Base-by-base conservation (phyloP, 805 yeast species). In the Lipomyces starkeyi region DNA sequence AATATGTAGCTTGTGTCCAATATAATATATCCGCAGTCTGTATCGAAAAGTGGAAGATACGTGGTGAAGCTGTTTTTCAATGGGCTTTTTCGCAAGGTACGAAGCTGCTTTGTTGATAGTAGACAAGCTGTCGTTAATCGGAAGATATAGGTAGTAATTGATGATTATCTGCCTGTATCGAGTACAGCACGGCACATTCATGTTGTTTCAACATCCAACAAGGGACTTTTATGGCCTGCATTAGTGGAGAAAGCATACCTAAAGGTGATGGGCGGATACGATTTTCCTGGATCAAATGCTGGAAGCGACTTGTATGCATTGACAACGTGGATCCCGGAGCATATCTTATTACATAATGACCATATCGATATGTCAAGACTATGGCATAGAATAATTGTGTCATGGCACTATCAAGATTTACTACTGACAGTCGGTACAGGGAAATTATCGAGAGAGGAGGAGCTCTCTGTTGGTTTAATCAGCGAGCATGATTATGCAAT, bases 171-270 rank as follows among this genome's bases (percentile, higher is more conserved):
- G 2, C 89, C 91, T 0, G 52, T 73, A 13, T 68, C 76, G 4
- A 63, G 49, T 43, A 64, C 55, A 2, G 43, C 35, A 25, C 68
- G 64, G 22, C 58, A 35, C 52, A 65, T 63, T 53, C 70, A 61
- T 34, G 81, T 84, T 11, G 75, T 77, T 25, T 84, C 86, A 3
- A 66, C 71, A 3, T 64, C 79, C 1, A 77, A 81, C 65, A 75
- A 72, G 2, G 43, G 69, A 0, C 71, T 85, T 2, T 72, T 76
- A 4, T 63, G 92, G 90, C 93, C 93, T 0, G 89, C 91, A 0
- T 72, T 91, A n/a, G 71, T 91, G 0, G 97, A 93, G 76, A 88
- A 90, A 73, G 95, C 96, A 0, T 90, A 86, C 74, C 79, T 92
- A 67, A 85, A 86, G 72, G 76, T 89, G 0, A 77, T 83, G 78